phyloP scores from a whole-genome alignment of 1,284 basidiomycete genomes.

The Pseudozyma sp. region DNA sequence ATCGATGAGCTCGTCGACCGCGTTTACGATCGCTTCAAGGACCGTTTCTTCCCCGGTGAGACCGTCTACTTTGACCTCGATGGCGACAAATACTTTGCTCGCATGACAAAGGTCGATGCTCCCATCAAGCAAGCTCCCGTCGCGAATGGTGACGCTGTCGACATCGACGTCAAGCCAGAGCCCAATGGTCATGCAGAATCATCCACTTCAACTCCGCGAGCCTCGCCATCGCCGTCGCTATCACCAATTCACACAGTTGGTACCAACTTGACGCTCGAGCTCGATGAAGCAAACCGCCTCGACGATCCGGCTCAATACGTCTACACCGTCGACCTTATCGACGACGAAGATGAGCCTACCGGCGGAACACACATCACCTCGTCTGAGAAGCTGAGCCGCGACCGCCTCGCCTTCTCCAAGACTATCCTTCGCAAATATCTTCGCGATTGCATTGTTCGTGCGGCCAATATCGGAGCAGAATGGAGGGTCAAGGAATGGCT shows the following conservation, averaged over 20 bases:
- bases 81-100: constrained; percentile 77
- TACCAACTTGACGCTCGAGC: constrained; percentile 80
- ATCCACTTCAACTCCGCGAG: constrained; percentile 13
- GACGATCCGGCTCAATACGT: constrained; percentile 87
- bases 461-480: constrained; percentile 88
- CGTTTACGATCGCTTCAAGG: constrained; percentile 92
- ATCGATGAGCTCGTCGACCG: constrained; percentile 93
- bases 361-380: constrained; percentile 84
- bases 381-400: constrained; percentile 80
- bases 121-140: constrained; percentile 68
- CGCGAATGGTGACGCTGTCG: constrained; percentile 12
- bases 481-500: constrained; percentile 91
- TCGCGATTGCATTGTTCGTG: constrained; percentile 89
- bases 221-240: constrained; percentile 5
- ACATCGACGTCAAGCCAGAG: constrained; percentile 20
- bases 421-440: constrained; percentile 95
- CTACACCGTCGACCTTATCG: constrained; percentile 85
- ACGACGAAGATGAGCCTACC: constrained; percentile 69
- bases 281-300: constrained; percentile 77
- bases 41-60: constrained; percentile 91
- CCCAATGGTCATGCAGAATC: constrained; percentile 36
- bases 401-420: constrained; percentile 93
- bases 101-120: constrained; percentile 79
- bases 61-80: constrained; percentile 66
- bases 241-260: constrained; percentile 75